These are phyloP conservation scores for Talaromyces liani DNA, from an alignment of 495 filamentous ascomycete genomes.

Conservation along the genomic window DNA sequence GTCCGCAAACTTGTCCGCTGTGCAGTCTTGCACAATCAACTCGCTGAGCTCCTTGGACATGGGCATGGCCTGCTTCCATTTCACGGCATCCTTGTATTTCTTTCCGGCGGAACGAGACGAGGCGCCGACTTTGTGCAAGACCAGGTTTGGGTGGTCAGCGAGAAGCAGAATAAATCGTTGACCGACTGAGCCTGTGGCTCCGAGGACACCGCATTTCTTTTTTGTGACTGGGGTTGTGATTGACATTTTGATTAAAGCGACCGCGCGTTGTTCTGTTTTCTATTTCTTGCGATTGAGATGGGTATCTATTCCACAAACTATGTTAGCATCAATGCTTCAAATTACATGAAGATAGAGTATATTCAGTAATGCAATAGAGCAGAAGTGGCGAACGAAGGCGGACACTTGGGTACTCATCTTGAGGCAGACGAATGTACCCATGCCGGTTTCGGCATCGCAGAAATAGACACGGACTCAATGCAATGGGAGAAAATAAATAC, in stretches of 20 bases:
- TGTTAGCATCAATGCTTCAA: not conserved
- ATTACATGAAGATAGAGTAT: too few species aligned
- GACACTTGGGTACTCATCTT: not conserved
- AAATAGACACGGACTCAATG: not conserved
- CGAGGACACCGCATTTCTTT: slow-evolving; percentile 27
- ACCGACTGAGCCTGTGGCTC: slow-evolving; percentile 65
- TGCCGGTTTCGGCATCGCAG: not conserved
- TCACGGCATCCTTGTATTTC: slow-evolving; percentile 73
- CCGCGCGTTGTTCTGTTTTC: not conserved
- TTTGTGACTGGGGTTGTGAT: slow-evolving; percentile 1
- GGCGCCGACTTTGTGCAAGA: slow-evolving; percentile 70
- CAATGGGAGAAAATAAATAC: not conserved
- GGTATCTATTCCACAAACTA: not conserved
- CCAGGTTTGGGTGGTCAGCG: slow-evolving; percentile 68
- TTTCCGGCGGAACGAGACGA: slow-evolving; percentile 73
- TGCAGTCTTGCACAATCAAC: slow-evolving; percentile 69
- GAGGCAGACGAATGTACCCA: not conserved
- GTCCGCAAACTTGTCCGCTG: slow-evolving; percentile 63
- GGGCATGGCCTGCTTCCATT: slow-evolving; percentile 74
- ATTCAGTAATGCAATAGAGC: not conserved
- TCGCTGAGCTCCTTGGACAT: slow-evolving; percentile 62
- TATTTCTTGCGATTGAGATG: not conserved
- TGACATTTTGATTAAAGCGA: not conserved
- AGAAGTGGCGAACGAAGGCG: not conserved
- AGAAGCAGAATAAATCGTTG: slow-evolving; percentile 82